phyloP scores from a whole-genome alignment of 2,329 filamentous ascomycete genomes.

The Emergomyces africanus region DNA sequence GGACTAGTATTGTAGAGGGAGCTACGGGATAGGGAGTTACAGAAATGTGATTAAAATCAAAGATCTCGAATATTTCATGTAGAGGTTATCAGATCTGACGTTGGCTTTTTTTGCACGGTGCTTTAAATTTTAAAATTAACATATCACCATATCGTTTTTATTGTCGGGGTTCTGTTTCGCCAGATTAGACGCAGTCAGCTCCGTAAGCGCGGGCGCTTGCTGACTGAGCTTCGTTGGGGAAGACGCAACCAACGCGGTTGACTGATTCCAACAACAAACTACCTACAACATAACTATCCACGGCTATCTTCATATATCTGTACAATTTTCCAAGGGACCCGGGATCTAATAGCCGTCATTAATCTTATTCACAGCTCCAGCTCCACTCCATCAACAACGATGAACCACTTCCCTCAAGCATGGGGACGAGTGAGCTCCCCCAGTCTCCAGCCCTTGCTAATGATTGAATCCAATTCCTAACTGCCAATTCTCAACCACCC shows the following conservation, averaged over 20 bases:
- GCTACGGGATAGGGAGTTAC: too few relatives aligned
- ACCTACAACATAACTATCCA: conserved; percentile 1
- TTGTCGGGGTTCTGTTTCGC: background rate
- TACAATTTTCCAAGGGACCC: background rate
- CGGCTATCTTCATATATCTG: conserved; percentile 6
- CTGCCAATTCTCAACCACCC: conserved; percentile 1
- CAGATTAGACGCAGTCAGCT: conserved; percentile 5
- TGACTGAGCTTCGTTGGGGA: background rate
- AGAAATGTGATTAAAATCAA: too few relatives aligned
- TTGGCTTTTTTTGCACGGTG: too few relatives aligned
- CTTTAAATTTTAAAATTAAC: too few relatives aligned
- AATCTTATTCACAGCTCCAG: background rate
- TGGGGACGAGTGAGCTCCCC: conserved; percentile 49
- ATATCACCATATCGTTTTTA: too few relatives aligned
- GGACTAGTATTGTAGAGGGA: background rate
- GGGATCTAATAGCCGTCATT: background rate
- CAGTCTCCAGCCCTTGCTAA: background rate
- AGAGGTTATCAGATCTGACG: too few relatives aligned
- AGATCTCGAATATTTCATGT: too few relatives aligned
- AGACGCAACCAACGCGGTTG: conserved; percentile 7
- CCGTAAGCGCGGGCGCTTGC: conserved; percentile 7
- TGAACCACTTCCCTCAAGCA: conserved; percentile 54
- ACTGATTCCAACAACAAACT: conserved; percentile 1
- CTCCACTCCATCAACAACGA: conserved; percentile 22
- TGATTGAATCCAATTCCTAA: conserved; percentile 4